Conservation (phyloP, 2,329 filamentous ascomycete species). For the Aquanectria penicillioides region DNA sequence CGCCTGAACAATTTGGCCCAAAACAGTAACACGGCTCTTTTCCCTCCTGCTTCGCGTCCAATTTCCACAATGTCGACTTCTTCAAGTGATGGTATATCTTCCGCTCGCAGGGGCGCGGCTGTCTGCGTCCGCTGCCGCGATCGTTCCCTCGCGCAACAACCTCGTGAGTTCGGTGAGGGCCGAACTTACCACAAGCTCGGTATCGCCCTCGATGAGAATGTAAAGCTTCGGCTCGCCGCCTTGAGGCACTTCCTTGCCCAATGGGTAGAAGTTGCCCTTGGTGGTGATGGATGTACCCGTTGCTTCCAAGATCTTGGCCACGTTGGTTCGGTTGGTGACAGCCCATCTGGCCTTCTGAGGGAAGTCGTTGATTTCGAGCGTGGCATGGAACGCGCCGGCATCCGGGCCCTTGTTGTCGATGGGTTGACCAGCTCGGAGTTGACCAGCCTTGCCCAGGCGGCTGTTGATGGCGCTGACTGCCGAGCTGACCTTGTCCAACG, state of each 20-base stretch:
- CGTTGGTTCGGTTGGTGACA: conserved; percentile 97
- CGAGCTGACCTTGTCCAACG: conserved; percentile 87
- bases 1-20: too few species aligned
- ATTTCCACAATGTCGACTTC: not conserved
- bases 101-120: conserved; percentile 80
- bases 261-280: conserved; percentile 89
- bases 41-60: not conserved
- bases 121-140: conserved; percentile 89
- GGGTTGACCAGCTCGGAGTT: conserved; percentile 89
- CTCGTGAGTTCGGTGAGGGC: conserved; percentile 92
- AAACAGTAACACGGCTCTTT: too few species aligned
- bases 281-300: conserved; percentile 97
- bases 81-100: conserved; percentile 85
- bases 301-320: conserved; percentile 95
- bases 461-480: conserved; percentile 92
- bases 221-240: conserved; percentile 92
- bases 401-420: conserved; percentile 99
- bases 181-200: conserved; percentile 88
- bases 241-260: conserved; percentile 81
- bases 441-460: conserved; percentile 87
- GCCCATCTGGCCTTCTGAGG: conserved; percentile 98
- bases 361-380: conserved; percentile 98
- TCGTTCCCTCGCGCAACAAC: conserved; percentile 87
- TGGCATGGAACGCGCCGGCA: conserved; percentile 95
- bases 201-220: conserved; percentile 97